Evolutionary conservation across 352 stramenopile species (phyloP).

Genomic region (Globisporangium splendens): DNA sequence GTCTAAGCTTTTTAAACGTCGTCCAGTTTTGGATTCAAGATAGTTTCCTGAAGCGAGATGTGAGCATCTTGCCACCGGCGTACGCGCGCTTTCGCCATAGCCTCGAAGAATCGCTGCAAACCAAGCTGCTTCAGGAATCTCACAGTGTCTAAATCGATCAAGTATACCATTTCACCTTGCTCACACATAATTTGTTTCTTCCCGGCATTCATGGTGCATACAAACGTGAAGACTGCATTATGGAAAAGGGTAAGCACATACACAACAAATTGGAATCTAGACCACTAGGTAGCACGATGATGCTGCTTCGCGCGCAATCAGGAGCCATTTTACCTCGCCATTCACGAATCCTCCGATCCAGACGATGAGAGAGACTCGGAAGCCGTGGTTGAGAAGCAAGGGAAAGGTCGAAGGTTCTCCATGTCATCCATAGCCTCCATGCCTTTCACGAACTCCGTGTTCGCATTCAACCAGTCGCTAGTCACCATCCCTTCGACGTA

Average conservation of each 20-base stretch:
- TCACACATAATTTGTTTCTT: background rate
- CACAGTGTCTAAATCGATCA: background rate
- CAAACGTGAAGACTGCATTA: background rate
- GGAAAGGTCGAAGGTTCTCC: slow-evolving; percentile 25
- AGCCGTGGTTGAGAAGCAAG: slow-evolving; percentile 23
- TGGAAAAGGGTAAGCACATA: background rate
- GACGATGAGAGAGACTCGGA: too few species aligned
- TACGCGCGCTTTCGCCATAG: slow-evolving; percentile 63
- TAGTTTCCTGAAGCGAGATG: slow-evolving; percentile 78
- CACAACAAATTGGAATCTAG: background rate
- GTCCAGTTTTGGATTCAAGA: slow-evolving; percentile 87
- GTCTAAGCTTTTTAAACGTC: slow-evolving; percentile 81
- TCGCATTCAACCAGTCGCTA: slow-evolving; percentile 23
- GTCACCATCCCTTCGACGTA: slow-evolving; percentile 24
- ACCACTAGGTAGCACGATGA: background rate
- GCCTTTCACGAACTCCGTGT: slow-evolving; percentile 21
- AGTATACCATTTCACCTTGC: background rate
- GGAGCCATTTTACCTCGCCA: background rate
- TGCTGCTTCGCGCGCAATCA: background rate
- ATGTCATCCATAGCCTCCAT: slow-evolving; percentile 30
- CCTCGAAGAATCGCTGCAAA: slow-evolving; percentile 67
- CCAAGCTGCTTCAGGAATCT: slow-evolving; percentile 49
- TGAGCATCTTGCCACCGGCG: slow-evolving; percentile 48
- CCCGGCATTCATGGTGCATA: background rate
- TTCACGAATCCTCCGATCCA: background rate